Evolutionary conservation across 257 asterid genomes (phyloP).

Genomic region (Echium plantagineum): DNA sequence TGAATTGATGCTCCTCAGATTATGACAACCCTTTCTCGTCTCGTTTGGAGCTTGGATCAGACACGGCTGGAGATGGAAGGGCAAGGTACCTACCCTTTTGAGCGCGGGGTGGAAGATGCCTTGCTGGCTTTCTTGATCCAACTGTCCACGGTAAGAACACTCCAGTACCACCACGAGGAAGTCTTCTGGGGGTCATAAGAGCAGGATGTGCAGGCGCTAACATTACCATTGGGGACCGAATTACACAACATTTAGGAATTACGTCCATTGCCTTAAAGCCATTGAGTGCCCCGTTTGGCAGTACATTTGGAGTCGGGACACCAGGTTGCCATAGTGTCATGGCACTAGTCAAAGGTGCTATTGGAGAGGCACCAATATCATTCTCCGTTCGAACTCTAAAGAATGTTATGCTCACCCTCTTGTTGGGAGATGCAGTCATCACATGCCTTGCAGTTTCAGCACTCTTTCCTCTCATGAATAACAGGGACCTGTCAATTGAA

Average conservation of each 20-base stretch:
- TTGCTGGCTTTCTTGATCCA: constrained; percentile 55
- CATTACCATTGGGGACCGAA: constrained; percentile 63
- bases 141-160: constrained; percentile 75
- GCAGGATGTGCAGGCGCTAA: constrained; percentile 53
- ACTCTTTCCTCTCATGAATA: constrained; percentile 93
- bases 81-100: constrained; percentile 62
- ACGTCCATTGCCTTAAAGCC: constrained; percentile 28
- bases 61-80: constrained; percentile 38
- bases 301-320: constrained; percentile 33
- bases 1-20: not conserved
- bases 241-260: constrained; percentile 66
- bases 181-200: constrained; percentile 40
- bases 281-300: constrained; percentile 20
- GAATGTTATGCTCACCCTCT: constrained; percentile 75
- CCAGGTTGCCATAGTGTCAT: constrained; percentile 84
- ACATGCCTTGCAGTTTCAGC: constrained; percentile 91
- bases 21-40: constrained; percentile 16
- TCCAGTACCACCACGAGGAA: constrained; percentile 80
- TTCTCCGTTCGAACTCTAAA: constrained; percentile 55
- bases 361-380: constrained; percentile 22
- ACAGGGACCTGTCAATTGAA: constrained; percentile 45
- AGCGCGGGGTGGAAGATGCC: constrained; percentile 87
- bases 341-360: constrained; percentile 28
- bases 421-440: constrained; percentile 78
- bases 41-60: constrained; percentile 28